Percentiles rank a stretch among this genome's conserved stretches.
These are phyloP conservation scores for Trichoderma simmonsii DNA, from an alignment of 2,329 filamentous ascomycete genomes.

Conservation along the genomic window DNA sequence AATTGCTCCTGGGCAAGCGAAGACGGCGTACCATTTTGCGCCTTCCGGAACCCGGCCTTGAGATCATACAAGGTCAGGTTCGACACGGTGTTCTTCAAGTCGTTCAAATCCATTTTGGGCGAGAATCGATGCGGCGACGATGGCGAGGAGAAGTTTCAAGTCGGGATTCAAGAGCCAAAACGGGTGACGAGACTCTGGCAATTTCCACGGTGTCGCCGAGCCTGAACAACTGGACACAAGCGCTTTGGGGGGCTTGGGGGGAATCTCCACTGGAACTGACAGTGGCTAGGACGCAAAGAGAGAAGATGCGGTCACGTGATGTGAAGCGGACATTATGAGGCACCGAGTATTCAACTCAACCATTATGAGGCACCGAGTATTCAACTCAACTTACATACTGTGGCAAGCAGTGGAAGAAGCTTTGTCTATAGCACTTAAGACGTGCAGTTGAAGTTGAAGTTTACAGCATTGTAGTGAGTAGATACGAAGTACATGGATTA, in stretches of 20 bases:
- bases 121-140: not conserved
- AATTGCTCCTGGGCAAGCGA: constrained; percentile 11
- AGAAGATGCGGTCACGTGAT: not conserved
- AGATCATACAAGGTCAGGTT: constrained; percentile 93
- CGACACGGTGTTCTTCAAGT: constrained; percentile 79
- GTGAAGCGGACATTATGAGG: not conserved
- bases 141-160: not conserved
- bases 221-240: constrained; percentile 13
- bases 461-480: not conserved
- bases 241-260: not conserved
- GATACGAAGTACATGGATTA: not conserved
- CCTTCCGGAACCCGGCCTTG: constrained; percentile 91
- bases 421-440: not conserved
- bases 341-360: no score
- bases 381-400: not conserved
- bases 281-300: not conserved
- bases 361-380: not conserved
- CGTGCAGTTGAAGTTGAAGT: not conserved
- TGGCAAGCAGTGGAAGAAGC: not conserved
- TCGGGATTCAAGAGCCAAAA: not conserved
- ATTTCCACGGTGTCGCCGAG: constrained; percentile 9
- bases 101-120: constrained; percentile 74
- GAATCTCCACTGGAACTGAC: not conserved
- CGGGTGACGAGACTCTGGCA: constrained; percentile 12
- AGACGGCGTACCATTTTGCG: constrained; percentile 78